phyloP scores from a whole-genome alignment of 352 stramenopile species.

The Pythium chondricola region DNA sequence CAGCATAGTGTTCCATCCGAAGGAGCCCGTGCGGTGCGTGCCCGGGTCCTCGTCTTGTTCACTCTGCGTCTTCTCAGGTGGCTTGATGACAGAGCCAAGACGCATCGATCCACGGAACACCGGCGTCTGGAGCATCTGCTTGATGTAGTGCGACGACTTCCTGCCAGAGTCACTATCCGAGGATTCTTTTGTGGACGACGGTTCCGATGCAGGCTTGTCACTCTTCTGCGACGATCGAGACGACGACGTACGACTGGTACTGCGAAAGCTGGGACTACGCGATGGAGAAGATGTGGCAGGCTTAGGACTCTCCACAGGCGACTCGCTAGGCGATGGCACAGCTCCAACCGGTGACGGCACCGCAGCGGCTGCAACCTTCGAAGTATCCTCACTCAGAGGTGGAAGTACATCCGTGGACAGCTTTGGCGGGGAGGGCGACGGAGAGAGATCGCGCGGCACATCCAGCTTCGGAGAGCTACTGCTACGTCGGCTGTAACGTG shows the following conservation, averaged over 20 bases:
- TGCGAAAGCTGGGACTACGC: neutral
- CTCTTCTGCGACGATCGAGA: neutral
- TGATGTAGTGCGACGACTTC: constrained; percentile 79
- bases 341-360: neutral
- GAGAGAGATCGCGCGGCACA: neutral
- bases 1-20: constrained; percentile 79
- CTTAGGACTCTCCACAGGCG: neutral
- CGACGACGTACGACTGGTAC: neutral
- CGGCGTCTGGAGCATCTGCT: constrained; percentile 78
- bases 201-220: neutral
- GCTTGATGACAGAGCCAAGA: constrained; percentile 66
- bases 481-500: constrained; percentile 13
- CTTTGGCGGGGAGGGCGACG: neutral
- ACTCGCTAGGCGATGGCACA: neutral
- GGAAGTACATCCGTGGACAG: neutral
- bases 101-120: constrained; percentile 79
- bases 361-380: neutral
- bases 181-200: constrained; percentile 3
- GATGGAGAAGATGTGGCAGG: neutral
- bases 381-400: neutral
- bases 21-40: constrained; percentile 38
- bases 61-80: constrained; percentile 40
- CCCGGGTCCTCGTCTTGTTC: constrained; percentile 16
- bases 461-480: constrained; percentile 32
- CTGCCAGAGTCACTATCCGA: constrained; percentile 16